Evolutionary conservation across 208 protist species (phyloP), one percentile per base, ranked within the genome.

Genomic region (Acanthamoeba triangularis): DNA sequence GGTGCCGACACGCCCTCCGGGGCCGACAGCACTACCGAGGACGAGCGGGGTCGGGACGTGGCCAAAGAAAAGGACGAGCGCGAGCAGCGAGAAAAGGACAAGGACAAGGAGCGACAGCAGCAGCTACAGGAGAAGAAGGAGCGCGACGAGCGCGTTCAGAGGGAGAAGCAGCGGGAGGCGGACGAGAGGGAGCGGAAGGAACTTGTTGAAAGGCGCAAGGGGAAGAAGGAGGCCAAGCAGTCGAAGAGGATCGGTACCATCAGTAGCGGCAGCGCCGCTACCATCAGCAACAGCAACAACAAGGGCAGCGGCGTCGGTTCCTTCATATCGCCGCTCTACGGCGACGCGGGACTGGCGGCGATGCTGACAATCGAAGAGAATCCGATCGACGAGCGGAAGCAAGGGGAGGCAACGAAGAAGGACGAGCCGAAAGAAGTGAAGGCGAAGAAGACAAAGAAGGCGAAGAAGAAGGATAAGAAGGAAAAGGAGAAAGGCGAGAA

Each of bases 1-100:
- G 69, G 69, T 3, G 69, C 69, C 25, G 69, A 78, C 35, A 78
- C 35, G 20, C 61, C 61, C 5, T 78, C 69, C 10, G 69, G 69
- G 11, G 69, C 33, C 16, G 69, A 78, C 69, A 78, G 69, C 69
- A 78, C 69, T 4, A 78, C 69, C 16, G 69, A 78, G 69, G 69
- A 78, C 35, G 69, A 78, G 33, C 69, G 69, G 28, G 65, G 65
- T 16, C 65, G 65, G 11, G 30, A 72, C 11, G 18, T 35, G 65
- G 28, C 11, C 61, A 20, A 30, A 2, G 47, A 59, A 25, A 87
- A 44, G 35, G 37, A 78, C 44, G 47, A 59, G 25, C 18, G 47
- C 18, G 49, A 87, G 78, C 8, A 20, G 41, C 74, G 41, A 72
- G 30, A 72, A 13, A 72, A 72, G 65, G 65, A 35, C 65, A 72